Base-by-base conservation (phyloP, 2,329 filamentous ascomycete species). In the Claviceps africana region DNA sequence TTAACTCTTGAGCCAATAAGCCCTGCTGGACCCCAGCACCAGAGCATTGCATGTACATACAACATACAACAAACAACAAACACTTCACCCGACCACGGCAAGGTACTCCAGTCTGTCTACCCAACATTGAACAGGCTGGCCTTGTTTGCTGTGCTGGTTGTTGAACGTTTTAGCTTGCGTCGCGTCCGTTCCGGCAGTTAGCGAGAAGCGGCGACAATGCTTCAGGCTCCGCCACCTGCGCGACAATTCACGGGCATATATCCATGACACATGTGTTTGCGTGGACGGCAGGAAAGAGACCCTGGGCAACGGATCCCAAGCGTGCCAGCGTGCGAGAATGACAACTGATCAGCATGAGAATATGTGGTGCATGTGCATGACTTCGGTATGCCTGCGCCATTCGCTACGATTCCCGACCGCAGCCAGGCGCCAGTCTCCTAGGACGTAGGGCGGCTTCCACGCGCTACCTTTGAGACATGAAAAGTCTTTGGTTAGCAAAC, bases 61-160 rank as follows among this genome's bases (percentile, higher is more conserved):
- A n/a, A n/a, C n/a, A n/a, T n/a, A n/a, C n/a, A n/a, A n/a, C n/a
- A n/a, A n/a, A n/a, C n/a, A n/a, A n/a, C 47, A 53, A 47, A 46
- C 47, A 53, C n/a, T 33, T 42, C 43, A 50, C 50, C 43, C 51
- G 42, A 47, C 47, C 10, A 31, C 47, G 39, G 48, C 47, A 43
- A 48, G 17, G 42, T 48, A 17, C 28, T 39, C 40, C 46, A 45
- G 33, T 17, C 7, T 37, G 33, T 31, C 19, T 31, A 37, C 50
- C 39, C 22, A 46, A 33, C 43, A 37, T 44, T 28, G 15, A 46
- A 37, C n/a, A 17, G 21, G 19, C 21, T 10, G 25, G 40, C 13
- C 9, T 46, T 51, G 49, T 46, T 51, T 51, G 49, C 49, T 37
- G 21, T 13, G 8, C 15, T 21, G 21, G 7, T 33, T 2, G 17